Base-by-base conservation (phyloP, 2,329 filamentous ascomycete genomes). In the Aotearoamyces nothofagi region DNA sequence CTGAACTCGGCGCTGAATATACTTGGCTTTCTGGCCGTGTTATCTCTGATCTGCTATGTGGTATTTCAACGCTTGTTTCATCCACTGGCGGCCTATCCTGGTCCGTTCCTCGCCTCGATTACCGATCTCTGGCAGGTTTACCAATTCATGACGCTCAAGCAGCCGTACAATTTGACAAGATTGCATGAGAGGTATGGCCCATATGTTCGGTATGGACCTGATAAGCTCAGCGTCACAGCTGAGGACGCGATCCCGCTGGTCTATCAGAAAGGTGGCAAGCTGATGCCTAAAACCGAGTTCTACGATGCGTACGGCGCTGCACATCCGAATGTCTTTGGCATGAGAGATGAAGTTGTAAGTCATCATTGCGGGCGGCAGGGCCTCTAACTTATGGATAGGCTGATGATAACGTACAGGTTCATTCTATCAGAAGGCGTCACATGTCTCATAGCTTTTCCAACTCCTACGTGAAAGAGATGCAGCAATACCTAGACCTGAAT, bases 401-500 rank as follows among this genome's bases (percentile, higher is more conserved):
- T 32, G 15, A 29, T 13, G 20, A 11, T 4, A 9, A 17, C n/a
- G 10, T 13, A 4, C 26, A 40, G 37, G 5, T 32, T 12, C 43
- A 48, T 26, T 32, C 44, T 1, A 28, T 41, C 9, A 34, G 43
- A 8, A 31, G 43, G n/a, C 41, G 44, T 3, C 42, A 44, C 15
- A 50, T 50, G 45, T 46, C 48, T 2, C 45, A 51, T 27, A 42
- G 40, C 26, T 53, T 53, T 30, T 51, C 51, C 11, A 41, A 43
- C 5, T 38, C 35, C 2, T 46, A 42, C 9, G 43, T 54, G 15
- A 53, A 53, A 30, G 41, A 45, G 7, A 54, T 55, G 52, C 51
- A 54, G 26, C 32, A 38, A 15, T 40, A 48, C 19, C 25, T 55
- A 2, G 50, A 54, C 15, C 9, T 22, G 5, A 49, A 52, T 32